These are phyloP conservation scores for Fusarium siculi DNA, from an alignment of 2,329 filamentous ascomycete genomes.

Conservation along the genomic window DNA sequence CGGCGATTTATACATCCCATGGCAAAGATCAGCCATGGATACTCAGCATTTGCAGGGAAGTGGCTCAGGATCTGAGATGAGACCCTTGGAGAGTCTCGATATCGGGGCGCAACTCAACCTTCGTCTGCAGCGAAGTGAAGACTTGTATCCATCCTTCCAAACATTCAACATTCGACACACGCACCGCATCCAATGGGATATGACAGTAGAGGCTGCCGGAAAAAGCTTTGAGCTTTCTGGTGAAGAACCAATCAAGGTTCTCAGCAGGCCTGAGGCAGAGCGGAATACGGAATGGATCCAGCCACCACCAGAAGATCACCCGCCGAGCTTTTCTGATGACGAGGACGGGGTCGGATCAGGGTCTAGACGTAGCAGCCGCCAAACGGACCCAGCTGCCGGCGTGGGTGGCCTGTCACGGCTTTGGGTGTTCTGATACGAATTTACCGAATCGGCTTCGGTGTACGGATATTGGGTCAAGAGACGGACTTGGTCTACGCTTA, in stretches of 20 bases:
- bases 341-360: neutral
- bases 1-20: neutral
- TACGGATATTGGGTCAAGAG: neutral
- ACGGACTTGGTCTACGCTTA: neutral
- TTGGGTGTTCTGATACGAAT: constrained; percentile 1
- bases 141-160: neutral
- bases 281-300: constrained; percentile 1
- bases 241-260: neutral
- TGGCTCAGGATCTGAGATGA: neutral
- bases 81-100: fast-evolving
- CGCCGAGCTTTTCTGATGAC: neutral
- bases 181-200: neutral
- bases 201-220: neutral
- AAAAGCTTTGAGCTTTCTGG: neutral
- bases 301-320: neutral
- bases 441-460: neutral
- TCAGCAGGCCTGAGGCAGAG: neutral
- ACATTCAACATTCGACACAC: neutral
- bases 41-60: fast-evolving
- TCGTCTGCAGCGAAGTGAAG: neutral
- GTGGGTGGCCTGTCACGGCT: neutral
- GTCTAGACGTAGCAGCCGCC: neutral
- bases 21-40: neutral
- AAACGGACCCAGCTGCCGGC: neutral
- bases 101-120: neutral